Evolutionary conservation across 169 alveolate species (phyloP), one percentile per base, ranked within the genome.

Genomic region (Plasmodium relictum): DNA sequence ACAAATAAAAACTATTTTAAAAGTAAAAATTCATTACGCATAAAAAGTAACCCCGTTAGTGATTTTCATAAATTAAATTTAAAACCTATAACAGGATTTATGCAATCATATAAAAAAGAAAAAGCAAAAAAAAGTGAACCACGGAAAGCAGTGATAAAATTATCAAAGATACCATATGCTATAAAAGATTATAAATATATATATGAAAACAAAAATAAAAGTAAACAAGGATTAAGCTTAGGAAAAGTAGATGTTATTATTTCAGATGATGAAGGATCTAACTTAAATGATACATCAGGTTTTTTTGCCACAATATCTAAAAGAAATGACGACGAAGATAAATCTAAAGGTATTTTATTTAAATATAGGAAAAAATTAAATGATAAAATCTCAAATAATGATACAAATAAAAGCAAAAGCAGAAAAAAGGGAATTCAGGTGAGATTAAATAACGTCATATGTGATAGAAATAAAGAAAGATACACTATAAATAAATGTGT

Each of bases 41-140:
- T 54, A 37, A 83, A 73, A 37, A 83, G 74, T 39, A 37, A 83
- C 26, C 86, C 91, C 6, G 85, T 83, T 24, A 83, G 91, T 18
- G 91, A 83, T 56, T 83, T 83, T 71, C 91, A 83, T 12, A 83
- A 83, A 37, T 10, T 83, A 31, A 83, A 83, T 26, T 83, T 83
- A 48, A 83, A 37, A 52, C 91, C 91, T 18, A 52, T 83, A 58
- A 83, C 91, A 42, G 91, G 91, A 18, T 83, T 83, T 56, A 2
- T 83, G 20, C 91, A 83, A 26, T 83, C 91, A 8, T 83, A 83
- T 83, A 59, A 58, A 54, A 83, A 83, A 62, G 80, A 69, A 66
- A 83, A 69, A 61, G 54, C 66, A 48, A 50, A 59, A 52, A 48
- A 31, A 44, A 45, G 20, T 24, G 8, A 78, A 45, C 74, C 74